Evolutionary conservation across 73 alveolate genomes (phyloP).

Genomic region (Uronychia binucleata): DNA sequence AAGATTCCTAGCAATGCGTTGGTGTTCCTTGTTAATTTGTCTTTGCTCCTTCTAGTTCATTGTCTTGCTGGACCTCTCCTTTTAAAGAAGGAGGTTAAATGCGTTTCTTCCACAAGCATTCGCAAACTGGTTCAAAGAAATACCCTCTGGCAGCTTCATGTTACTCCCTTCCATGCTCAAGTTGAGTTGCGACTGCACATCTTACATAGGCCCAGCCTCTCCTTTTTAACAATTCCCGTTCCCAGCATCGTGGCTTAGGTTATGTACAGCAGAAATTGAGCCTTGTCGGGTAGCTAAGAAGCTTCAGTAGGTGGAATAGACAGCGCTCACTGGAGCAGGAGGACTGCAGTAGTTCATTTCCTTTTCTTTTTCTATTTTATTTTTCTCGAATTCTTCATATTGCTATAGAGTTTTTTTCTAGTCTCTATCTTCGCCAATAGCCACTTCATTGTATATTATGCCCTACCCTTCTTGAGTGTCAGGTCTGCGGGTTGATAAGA

Average conservation of each 20-base stretch:
- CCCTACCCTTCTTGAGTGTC: too few species aligned
- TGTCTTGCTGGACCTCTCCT: background rate
- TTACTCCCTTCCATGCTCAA: too few species aligned
- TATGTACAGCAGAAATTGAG: too few species aligned
- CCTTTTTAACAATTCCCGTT: too few species aligned
- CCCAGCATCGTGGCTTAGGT: too few species aligned
- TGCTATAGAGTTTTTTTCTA: background rate
- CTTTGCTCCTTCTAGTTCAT: background rate
- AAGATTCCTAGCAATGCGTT: background rate
- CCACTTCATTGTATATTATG: background rate
- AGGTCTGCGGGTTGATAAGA: background rate
- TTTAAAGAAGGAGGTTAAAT: background rate
- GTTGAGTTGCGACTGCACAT: too few species aligned
- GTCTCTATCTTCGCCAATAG: background rate
- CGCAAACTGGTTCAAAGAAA: too few species aligned
- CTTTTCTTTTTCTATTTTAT: background rate
- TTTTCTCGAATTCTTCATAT: background rate
- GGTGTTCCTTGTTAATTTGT: background rate
- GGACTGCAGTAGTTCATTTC: background rate
- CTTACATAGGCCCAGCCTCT: too few species aligned
- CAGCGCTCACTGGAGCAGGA: slow-evolving; percentile 4
- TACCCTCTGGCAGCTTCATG: too few species aligned
- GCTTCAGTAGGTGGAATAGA: background rate
- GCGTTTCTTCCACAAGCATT: background rate
- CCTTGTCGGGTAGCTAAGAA: too few species aligned